Evolutionary conservation across 1,284 basidiomycete species (phyloP), one percentile per base, ranked within the genome.

Genomic region (Ustilago esculenta): DNA sequence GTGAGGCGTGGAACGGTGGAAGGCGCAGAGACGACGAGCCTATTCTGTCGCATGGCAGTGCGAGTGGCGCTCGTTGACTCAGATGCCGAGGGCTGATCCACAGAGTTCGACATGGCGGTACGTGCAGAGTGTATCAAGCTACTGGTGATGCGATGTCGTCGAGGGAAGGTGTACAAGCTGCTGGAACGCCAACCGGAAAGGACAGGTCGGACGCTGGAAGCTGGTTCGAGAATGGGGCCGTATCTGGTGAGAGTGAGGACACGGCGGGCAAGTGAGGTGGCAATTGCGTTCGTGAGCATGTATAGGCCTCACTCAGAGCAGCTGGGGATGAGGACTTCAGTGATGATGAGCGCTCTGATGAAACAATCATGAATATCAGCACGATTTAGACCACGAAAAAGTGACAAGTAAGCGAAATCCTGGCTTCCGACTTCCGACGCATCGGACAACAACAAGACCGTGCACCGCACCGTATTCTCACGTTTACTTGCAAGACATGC

Each of bases 21-120:
- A 12, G 68, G 68, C 0, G 68, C 53, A 3, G 49, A 34, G 23
- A 66, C 21, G 17, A 43, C 37, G 20, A 66, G 34, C 55, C 51
- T 61, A 43, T 50, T 40, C 24, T 60, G 50, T 5, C 63, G 60
- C 50, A 66, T 39, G 7, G 48, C 49, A 7, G 50, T 51, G 24
- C 55, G 51, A 2, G 48, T 59, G 3, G 34, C 39, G 46, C 40
- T 36, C 54, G 39, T 47, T 2, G 40, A 4, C 4, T 33, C 30
- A 8, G 44, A 33, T 17, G 35, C 23, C 15, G 46, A 43, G 14
- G 45, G 29, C 20, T 23, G 30, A 11, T 29, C 35, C 7, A 27
- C 10, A 1, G 40, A 30, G 5, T n/a, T 29, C n/a, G 53, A 51
- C 44, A 64, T 56, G 21, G 7, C 35, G 49, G 2, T 41, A 6